Percentiles rank a stretch among this genome's conserved stretches.
These are phyloP conservation scores for Sphaerulina vaccinii DNA, from an alignment of 2,329 filamentous ascomycete species.

Conservation along the genomic window DNA sequence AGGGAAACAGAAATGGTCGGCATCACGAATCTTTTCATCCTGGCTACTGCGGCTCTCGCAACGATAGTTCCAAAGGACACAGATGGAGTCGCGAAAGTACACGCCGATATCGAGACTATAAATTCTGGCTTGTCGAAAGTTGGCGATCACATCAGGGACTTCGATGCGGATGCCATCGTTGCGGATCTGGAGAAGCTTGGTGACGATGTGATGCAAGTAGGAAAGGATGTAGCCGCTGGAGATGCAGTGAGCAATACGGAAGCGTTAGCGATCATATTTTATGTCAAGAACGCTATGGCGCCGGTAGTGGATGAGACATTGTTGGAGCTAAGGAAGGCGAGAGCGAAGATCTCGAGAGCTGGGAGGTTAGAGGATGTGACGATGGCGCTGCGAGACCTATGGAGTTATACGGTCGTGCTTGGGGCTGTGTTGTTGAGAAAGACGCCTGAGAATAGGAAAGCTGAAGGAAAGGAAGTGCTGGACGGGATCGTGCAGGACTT, in stretches of 20 bases:
- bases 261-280: background rate
- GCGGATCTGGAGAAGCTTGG: background rate
- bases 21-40: conserved; percentile 13
- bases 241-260: background rate
- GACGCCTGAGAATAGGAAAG: conserved; percentile 5
- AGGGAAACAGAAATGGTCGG: background rate
- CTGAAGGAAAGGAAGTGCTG: conserved; percentile 2
- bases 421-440: conserved; percentile 2
- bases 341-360: background rate
- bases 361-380: conserved; percentile 2
- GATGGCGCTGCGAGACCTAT: background rate
- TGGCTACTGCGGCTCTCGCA: conserved; percentile 7
- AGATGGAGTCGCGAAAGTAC: background rate
- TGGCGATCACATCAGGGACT: background rate
- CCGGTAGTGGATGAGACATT: conserved; percentile 1
- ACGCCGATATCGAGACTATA: conserved; percentile 1
- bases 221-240: background rate
- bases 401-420: background rate
- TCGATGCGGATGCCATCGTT: background rate
- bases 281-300: conserved; percentile 1
- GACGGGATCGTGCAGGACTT: conserved; percentile 1
- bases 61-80: background rate
- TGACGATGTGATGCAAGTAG: background rate
- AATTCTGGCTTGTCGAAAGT: background rate
- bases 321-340: background rate